These are phyloP conservation scores for Mortierella sp. DNA, from an alignment of 371 early-diverging fungal species.

Conservation along the genomic window DNA sequence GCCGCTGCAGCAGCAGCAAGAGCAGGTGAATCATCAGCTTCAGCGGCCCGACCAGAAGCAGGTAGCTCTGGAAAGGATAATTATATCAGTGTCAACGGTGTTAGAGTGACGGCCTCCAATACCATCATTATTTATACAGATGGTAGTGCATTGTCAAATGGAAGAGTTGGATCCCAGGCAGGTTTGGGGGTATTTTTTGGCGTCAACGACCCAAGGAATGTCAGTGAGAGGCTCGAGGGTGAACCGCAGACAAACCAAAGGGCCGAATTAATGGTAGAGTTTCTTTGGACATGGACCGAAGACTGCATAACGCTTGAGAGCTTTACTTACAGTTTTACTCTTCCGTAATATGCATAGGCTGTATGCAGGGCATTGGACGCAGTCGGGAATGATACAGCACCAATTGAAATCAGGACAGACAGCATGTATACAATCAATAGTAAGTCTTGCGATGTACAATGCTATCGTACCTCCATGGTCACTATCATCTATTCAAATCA, in stretches of 20 bases:
- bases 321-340: not conserved
- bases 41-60: not conserved
- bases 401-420: conserved; percentile 76
- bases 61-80: conserved; percentile 12
- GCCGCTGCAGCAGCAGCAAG: conserved; percentile 17
- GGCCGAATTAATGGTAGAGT: conserved; percentile 79
- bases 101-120: conserved; percentile 29
- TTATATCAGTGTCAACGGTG: conserved; percentile 18
- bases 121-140: conserved; percentile 78
- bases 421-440: conserved; percentile 78
- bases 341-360: conserved; percentile 60
- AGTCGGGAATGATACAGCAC: conserved; percentile 30
- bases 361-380: conserved; percentile 77
- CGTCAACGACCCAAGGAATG: conserved; percentile 78
- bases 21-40: conserved; percentile 6
- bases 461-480: not conserved
- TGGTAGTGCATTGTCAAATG: conserved; percentile 82
- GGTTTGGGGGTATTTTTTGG: conserved; percentile 92
- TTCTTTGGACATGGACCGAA: not conserved
- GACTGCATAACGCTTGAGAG: not conserved
- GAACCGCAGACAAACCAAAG: conserved; percentile 86
- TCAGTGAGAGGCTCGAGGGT: conserved; percentile 73
- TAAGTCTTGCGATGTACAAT: conserved; percentile 18
- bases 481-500: too few species aligned
- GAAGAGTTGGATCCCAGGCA: conserved; percentile 69